A percentile compares a stretch with the other conserved stretches of the same genome.
These are phyloP conservation scores for Tirmania nivea DNA, from an alignment of 495 filamentous ascomycete genomes.

Conservation along the genomic window DNA sequence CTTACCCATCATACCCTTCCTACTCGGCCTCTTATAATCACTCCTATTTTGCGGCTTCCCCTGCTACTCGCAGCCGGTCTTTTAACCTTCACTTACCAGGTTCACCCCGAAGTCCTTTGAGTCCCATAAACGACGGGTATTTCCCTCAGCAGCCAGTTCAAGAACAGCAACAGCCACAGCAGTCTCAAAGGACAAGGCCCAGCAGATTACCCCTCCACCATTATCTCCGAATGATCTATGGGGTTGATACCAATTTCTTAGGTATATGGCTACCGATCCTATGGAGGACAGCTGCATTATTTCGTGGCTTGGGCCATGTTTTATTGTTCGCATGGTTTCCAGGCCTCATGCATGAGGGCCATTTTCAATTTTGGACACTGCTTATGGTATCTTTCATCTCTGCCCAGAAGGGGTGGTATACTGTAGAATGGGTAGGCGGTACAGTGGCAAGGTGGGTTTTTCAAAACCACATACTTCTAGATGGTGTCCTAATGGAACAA, in stretches of 20 bases:
- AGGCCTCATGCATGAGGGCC: slow-evolving; percentile 9
- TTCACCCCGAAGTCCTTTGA: background rate
- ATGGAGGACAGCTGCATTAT: slow-evolving; percentile 14
- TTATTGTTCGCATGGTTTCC: slow-evolving; percentile 19
- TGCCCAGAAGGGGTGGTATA: slow-evolving; percentile 15
- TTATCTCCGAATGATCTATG: slow-evolving; percentile 13
- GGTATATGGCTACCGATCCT: slow-evolving; percentile 10
- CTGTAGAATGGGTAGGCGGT: slow-evolving; percentile 19
- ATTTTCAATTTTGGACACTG: slow-evolving; percentile 13
- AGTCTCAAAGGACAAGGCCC: background rate
- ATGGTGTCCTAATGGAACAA: too few relatives aligned
- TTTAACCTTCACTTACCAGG: background rate
- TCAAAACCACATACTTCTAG: background rate
- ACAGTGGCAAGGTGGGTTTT: slow-evolving; percentile 8
- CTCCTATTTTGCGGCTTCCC: slow-evolving; percentile 8
- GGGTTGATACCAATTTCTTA: slow-evolving; percentile 11
- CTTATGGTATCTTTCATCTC: slow-evolving; percentile 10
- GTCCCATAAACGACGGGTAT: background rate
- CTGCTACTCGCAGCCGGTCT: background rate
- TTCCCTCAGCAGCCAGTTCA: background rate
- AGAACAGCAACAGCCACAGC: background rate
- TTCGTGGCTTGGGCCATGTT: slow-evolving; percentile 13
- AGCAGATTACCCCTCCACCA: background rate
- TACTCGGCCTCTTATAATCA: slow-evolving; percentile 16
- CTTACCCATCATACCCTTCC: slow-evolving; percentile 15